A percentile compares a stretch with the other conserved stretches of the same genome.
These are phyloP conservation scores for Podila epigama DNA, from an alignment of 192 early-diverging fungal species.

Conservation along the genomic window DNA sequence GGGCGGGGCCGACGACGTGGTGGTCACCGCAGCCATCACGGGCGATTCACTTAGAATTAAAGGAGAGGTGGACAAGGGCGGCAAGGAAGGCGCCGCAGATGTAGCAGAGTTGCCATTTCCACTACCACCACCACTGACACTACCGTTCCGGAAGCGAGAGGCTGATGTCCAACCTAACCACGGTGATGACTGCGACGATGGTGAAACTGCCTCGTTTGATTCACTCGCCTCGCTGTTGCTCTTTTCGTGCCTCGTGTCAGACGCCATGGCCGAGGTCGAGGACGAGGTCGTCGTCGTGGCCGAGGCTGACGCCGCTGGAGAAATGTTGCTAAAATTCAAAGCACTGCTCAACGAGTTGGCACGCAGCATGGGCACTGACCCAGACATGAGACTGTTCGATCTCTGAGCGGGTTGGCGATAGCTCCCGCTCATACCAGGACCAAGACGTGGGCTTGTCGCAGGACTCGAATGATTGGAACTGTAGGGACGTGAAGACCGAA, in stretches of 20 bases:
- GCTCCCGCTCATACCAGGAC: slow-evolving; percentile 17
- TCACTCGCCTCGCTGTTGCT: neutral
- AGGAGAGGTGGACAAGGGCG: slow-evolving; percentile 4
- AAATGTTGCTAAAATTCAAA: neutral
- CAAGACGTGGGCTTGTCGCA: slow-evolving; percentile 33
- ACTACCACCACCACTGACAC: too few species aligned
- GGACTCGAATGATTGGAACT: slow-evolving; percentile 40
- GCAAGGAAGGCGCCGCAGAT: neutral
- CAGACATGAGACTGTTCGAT: slow-evolving; percentile 37
- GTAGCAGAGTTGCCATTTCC: too few species aligned
- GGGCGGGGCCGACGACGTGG: neutral
- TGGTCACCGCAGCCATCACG: slow-evolving; percentile 1
- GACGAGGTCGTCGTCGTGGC: neutral
- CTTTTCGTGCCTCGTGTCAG: too few species aligned
- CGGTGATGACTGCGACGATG: slow-evolving; percentile 12
- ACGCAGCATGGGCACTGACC: slow-evolving; percentile 27
- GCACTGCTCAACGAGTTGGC: slow-evolving; percentile 25
- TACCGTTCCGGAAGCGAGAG: too few species aligned
- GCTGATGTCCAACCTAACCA: too few species aligned
- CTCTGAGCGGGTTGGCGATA: slow-evolving; percentile 9
- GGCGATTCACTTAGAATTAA: slow-evolving; percentile 16
- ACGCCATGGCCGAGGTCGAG: too few species aligned
- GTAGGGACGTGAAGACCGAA: neutral
- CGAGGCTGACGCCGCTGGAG: neutral
- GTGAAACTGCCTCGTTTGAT: neutral